These are phyloP conservation scores for Amylostereum chailletii DNA, from an alignment of 1,284 basidiomycete genomes.

Conservation along the genomic window DNA sequence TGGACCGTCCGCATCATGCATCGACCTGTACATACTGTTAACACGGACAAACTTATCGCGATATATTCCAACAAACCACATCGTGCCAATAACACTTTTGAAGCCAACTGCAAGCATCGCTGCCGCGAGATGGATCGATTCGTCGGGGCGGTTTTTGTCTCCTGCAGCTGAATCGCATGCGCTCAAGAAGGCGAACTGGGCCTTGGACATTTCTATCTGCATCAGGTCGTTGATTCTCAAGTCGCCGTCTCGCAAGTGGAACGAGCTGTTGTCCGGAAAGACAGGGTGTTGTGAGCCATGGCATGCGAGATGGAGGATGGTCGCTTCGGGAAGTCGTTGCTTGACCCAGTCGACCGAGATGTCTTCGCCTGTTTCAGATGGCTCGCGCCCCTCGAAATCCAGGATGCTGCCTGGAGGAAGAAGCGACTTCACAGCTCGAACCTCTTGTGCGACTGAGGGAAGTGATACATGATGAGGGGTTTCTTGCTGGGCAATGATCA, in stretches of 20 bases:
- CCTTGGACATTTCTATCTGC: background rate
- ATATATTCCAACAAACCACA: constrained; percentile 8
- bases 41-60: no score
- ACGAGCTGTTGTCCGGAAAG: constrained; percentile 4
- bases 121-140: constrained; percentile 10
- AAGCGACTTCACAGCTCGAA: background rate
- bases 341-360: background rate
- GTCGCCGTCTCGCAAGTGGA: constrained; percentile 3
- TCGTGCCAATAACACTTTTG: constrained; percentile 10
- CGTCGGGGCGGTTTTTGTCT: constrained; percentile 1
- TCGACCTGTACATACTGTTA: no score
- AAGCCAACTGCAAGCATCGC: constrained; percentile 12
- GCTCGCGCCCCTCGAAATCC: background rate
- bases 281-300: constrained; percentile 7
- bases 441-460: background rate
- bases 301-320: constrained; percentile 10
- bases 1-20: no score
- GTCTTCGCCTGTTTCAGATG: no score
- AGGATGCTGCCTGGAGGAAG: background rate
- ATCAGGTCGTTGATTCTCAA: background rate
- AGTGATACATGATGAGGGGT: background rate
- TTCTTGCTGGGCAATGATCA: background rate
- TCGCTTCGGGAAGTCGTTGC: background rate
- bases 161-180: constrained; percentile 13
- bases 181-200: constrained; percentile 11